Conservation (phyloP, 164 flowering plant genomes). For the Hamamelis virginiana region DNA sequence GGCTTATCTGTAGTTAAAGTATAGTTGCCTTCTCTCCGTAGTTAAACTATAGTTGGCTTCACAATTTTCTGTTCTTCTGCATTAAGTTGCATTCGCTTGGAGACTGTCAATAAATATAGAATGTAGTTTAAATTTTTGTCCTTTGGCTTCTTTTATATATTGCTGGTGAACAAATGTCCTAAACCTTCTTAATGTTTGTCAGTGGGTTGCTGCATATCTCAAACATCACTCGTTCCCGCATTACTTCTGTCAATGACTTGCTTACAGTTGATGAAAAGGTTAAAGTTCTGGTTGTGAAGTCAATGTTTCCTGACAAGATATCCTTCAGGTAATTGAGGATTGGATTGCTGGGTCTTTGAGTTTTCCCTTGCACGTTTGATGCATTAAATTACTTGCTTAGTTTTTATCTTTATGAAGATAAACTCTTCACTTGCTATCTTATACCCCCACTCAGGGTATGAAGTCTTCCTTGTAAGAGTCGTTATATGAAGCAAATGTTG, state of each 20-base stretch:
- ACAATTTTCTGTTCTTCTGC: neutral
- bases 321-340: conserved; percentile 64
- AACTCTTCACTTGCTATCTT: too few species aligned
- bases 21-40: neutral
- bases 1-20: neutral
- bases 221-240: conserved; percentile 53
- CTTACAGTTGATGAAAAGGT: conserved; percentile 71
- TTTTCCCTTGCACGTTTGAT: neutral
- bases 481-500: too few species aligned
- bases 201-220: conserved; percentile 96
- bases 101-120: neutral
- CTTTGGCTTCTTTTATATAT: neutral
- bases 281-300: conserved; percentile 83
- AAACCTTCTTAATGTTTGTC: conserved; percentile 21
- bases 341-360: neutral
- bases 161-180: neutral
- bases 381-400: neutral
- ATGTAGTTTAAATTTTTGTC: neutral
- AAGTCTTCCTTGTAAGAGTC: too few species aligned
- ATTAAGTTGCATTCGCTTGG: neutral
- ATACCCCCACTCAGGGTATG: too few species aligned
- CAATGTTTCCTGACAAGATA: conserved; percentile 76
- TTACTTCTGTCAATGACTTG: conserved; percentile 61
- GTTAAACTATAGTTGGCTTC: neutral
- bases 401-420: too few species aligned